phyloP scores from a whole-genome alignment of 208 protist species.

The Acanthamoeba royreba region DNA sequence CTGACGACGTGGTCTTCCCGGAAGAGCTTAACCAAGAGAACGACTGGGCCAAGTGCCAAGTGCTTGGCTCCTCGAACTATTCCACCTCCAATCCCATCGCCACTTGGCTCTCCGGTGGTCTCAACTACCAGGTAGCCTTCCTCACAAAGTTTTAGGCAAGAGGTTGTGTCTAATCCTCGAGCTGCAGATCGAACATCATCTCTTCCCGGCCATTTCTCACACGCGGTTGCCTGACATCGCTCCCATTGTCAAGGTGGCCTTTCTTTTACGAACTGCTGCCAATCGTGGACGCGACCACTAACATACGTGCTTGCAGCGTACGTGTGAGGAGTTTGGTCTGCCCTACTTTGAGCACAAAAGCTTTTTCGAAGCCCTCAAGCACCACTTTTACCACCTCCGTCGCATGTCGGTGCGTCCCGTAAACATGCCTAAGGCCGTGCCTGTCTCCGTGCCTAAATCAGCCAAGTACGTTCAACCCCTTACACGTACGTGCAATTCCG shows the following conservation, averaged over 20 bases:
- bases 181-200: neutral
- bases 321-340: neutral
- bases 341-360: neutral
- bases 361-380: neutral
- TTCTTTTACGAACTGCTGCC: neutral
- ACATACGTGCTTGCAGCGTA: neutral
- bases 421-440: neutral
- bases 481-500: neutral
- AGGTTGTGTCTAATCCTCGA: too few relatives aligned
- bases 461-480: neutral
- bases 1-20: neutral
- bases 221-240: neutral
- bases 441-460: neutral
- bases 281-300: neutral
- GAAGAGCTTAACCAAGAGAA: neutral
- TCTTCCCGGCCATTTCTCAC: neutral
- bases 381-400: neutral
- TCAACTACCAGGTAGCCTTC: too few relatives aligned
- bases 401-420: neutral
- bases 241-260: neutral
- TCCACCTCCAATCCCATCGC: neutral
- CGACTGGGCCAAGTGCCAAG: slow-evolving; percentile 4
- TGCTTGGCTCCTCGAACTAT: neutral
- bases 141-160: too few relatives aligned
- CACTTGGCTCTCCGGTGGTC: neutral